These are phyloP conservation scores for Iris pallida DNA, from an alignment of 116 monocot genomes.

Conservation along the genomic window DNA sequence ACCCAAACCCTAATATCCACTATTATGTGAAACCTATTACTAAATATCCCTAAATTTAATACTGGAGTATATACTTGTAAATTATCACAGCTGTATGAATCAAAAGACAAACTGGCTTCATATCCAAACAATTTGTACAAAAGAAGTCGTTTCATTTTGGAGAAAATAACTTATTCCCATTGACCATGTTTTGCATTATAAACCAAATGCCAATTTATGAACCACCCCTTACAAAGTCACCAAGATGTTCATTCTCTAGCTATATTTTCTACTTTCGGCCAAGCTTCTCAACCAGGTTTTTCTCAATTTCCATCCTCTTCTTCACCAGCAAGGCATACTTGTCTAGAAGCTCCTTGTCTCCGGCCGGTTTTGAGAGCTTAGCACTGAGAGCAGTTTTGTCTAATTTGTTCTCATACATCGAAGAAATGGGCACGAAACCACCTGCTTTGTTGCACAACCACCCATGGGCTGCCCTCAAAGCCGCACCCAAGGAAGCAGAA, in stretches of 20 bases:
- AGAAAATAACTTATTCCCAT: neutral
- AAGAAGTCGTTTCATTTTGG: too few species aligned
- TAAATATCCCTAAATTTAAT: too few species aligned
- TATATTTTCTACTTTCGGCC: constrained; percentile 20
- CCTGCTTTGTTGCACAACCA: constrained; percentile 85
- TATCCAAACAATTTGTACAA: too few species aligned
- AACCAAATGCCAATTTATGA: too few species aligned
- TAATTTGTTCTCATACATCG: constrained; percentile 38
- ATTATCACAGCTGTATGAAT: too few species aligned
- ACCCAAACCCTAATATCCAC: too few species aligned
- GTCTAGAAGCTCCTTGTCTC: constrained; percentile 41
- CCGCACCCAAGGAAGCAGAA: constrained; percentile 94
- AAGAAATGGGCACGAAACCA: constrained; percentile 61
- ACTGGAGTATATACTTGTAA: too few species aligned
- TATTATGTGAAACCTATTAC: too few species aligned
- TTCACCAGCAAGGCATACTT: constrained; percentile 62
- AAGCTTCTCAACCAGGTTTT: constrained; percentile 47
- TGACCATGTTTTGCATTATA: neutral
- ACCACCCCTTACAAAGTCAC: neutral
- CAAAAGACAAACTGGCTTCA: too few species aligned
- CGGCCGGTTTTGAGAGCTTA: constrained; percentile 63
- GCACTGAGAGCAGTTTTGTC: constrained; percentile 62
- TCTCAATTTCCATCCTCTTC: constrained; percentile 79
- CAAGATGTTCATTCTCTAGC: constrained; percentile 1
- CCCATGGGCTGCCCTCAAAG: constrained; percentile 92